phyloP scores from a whole-genome alignment of 2,329 filamentous ascomycete species.

The Diplocarpon rosae region DNA sequence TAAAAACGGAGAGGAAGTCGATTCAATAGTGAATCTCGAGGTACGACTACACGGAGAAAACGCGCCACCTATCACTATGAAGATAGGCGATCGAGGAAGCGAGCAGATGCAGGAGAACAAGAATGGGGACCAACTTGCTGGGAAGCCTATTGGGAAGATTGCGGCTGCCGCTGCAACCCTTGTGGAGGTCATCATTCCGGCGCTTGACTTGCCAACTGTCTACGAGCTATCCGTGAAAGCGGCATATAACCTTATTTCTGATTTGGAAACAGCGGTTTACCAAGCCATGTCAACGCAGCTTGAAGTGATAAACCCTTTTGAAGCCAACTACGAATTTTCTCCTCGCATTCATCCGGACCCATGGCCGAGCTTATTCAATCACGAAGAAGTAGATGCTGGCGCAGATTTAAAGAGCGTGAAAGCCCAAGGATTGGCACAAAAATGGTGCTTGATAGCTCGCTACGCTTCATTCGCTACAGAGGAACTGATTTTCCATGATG shows the following conservation, averaged over 20 bases:
- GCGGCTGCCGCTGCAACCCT: slow-evolving; percentile 33
- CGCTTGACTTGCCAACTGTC: slow-evolving; percentile 38
- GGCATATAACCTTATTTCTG: slow-evolving; percentile 68
- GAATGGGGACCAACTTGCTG: slow-evolving; percentile 4
- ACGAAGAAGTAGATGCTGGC: slow-evolving; percentile 27
- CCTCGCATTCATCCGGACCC: slow-evolving; percentile 65
- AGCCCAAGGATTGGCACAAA: slow-evolving; percentile 60
- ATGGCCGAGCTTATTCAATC: slow-evolving; percentile 82
- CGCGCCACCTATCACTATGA: slow-evolving; percentile 36
- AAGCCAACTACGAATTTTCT: slow-evolving; percentile 80
- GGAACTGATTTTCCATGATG: slow-evolving; percentile 47
- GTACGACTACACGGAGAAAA: slow-evolving; percentile 52
- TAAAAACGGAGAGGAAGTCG: slow-evolving; percentile 72
- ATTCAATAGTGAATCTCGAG: slow-evolving; percentile 61
- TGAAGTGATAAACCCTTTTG: slow-evolving; percentile 71
- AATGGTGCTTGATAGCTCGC: slow-evolving; percentile 66
- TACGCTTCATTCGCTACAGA: slow-evolving; percentile 69
- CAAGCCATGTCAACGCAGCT: slow-evolving; percentile 61
- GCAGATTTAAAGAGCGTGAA: slow-evolving; percentile 25
- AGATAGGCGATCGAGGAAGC: slow-evolving; percentile 2
- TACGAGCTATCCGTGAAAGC: slow-evolving; percentile 64
- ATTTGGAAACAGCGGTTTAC: slow-evolving; percentile 69
- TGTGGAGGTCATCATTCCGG: slow-evolving; percentile 39
- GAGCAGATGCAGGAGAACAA: slow-evolving; percentile 4
- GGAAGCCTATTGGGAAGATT: slow-evolving; percentile 30